Percentiles rank a stretch among this genome's conserved stretches.
phyloP scores from a whole-genome alignment of 176 grass and related monocot species.

The maize (Zea mays) region DNA sequence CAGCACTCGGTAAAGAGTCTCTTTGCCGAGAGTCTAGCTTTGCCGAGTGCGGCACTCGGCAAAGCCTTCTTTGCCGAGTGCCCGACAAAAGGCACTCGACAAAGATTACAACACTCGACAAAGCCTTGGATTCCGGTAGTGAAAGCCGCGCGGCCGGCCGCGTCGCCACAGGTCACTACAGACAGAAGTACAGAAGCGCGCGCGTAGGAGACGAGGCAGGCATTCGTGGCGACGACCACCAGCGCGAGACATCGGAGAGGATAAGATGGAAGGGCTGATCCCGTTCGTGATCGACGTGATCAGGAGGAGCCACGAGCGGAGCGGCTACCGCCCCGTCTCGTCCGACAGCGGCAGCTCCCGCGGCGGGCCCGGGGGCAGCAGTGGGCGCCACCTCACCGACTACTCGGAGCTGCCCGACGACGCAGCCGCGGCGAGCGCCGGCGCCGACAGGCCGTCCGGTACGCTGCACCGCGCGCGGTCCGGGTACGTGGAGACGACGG shows the following conservation, averaged over 20 bases:
- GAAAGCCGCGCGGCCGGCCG: background rate
- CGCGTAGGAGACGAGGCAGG: too few relatives aligned
- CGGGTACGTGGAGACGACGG: conserved; percentile 30
- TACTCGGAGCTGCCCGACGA: conserved; percentile 39
- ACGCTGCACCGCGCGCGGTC: conserved; percentile 20
- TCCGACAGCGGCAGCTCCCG: conserved; percentile 47
- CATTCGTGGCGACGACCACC: conserved; percentile 23
- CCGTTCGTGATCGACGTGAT: conserved; percentile 76
- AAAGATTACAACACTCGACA: too few relatives aligned
- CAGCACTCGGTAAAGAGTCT: too few relatives aligned
- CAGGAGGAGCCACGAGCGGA: conserved; percentile 53
- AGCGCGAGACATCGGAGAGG: background rate
- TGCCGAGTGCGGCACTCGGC: too few relatives aligned
- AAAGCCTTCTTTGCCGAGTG: too few relatives aligned
- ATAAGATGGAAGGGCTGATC: conserved; percentile 79
- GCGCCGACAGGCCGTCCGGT: conserved; percentile 25
- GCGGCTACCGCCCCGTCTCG: conserved; percentile 47
- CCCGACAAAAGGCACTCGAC: too few relatives aligned
- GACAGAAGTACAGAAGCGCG: too few relatives aligned
- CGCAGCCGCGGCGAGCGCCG: background rate
- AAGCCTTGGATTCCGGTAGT: too few relatives aligned
- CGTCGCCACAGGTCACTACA: background rate
- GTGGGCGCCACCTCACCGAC: conserved; percentile 46
- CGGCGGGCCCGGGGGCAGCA: conserved; percentile 31
- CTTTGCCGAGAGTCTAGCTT: too few relatives aligned